Percentiles rank a stretch among this genome's conserved stretches.
Conservation (phyloP, 2,329 filamentous ascomycete genomes). For the Dothistroma pini region DNA sequence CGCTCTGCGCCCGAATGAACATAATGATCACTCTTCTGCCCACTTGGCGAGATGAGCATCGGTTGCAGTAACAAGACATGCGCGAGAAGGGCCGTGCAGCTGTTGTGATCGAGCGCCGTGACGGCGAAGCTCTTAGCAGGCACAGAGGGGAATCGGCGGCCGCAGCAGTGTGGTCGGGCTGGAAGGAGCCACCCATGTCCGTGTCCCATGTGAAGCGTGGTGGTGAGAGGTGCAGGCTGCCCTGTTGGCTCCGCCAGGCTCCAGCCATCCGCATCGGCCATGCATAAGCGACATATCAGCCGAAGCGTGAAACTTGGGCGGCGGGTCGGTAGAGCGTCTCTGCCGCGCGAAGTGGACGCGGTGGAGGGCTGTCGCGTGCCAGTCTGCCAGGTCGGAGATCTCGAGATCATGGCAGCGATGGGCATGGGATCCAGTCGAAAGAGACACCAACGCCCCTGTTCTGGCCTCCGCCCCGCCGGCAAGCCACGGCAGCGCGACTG, state of each 20-base stretch:
- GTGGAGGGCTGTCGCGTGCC: neutral
- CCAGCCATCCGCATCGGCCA: conserved; percentile 6
- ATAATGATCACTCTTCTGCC: neutral
- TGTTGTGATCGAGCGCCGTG: neutral
- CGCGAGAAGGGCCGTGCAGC: neutral
- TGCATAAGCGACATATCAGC: conserved; percentile 16
- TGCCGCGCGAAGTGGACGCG: neutral
- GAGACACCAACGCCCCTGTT: neutral
- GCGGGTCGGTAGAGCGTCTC: conserved; percentile 11
- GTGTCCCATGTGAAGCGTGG: neutral
- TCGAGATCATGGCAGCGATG: neutral
- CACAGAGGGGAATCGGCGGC: conserved; percentile 1
- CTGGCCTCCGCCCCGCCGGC: neutral
- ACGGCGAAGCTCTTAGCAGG: neutral
- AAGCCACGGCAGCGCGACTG: neutral
- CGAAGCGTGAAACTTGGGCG: conserved; percentile 12
- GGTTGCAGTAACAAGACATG: neutral
- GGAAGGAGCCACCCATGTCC: conserved; percentile 6
- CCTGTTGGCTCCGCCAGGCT: conserved; percentile 7
- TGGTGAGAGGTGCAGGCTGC: conserved; percentile 7
- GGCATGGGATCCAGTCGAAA: neutral
- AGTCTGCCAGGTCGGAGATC: neutral
- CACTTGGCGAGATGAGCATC: neutral
- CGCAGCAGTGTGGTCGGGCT: neutral
- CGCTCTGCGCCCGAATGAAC: neutral